Base-by-base conservation (phyloP, 2,329 filamentous ascomycete species). In the Pseudogymnoascus sp. region DNA sequence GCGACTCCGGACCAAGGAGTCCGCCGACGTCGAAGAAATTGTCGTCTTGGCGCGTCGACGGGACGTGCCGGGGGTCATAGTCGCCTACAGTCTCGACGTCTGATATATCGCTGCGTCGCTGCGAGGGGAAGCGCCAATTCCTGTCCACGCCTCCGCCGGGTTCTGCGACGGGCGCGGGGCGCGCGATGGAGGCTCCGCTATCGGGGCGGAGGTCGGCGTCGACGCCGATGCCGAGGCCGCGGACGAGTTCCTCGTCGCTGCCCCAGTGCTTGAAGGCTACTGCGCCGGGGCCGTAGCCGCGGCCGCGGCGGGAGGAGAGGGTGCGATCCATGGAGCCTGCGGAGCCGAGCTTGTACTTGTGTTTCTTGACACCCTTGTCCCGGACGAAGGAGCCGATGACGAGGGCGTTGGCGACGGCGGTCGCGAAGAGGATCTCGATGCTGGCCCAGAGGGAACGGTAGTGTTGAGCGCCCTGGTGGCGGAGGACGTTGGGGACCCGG, bases 341-440 rank as follows among this genome's bases (percentile, higher is more conserved):
- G 11, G 81, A 77, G 14, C 81, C 80, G 65, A 85, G 82, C 62
- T 88, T 87, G 77, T 90, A 97, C 72, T 91, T 95, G 63, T 83
- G 82, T 76, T 96, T 96, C 80, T 97, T 97, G 42, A 92, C 79
- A 26, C 95, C 95, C 62, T 91, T 85, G 73, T 97, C 93, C 13
- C 93, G 85, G 29, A 97, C 86, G 71, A 97, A 97, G 0, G 93
- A 96, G 11, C 93, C 93, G 2, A 99, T 83, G 0, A 97, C 90
- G 19, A 99, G 81, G 2, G 89, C 87, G 73, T 97, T 99, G 11
- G 93, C 90, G 0, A 96, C 89, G 0, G 86, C 86, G 0, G 93
- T 90, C 4, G 95, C 93, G 61, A 93, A 93, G 1, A 97, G 81
- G 6, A 97, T 88, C 72, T 99, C 95, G 16, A 96, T 81, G 0